These are phyloP conservation scores for Alternaria triticina DNA, from an alignment of 2,329 filamentous ascomycete genomes.

Conservation along the genomic window DNA sequence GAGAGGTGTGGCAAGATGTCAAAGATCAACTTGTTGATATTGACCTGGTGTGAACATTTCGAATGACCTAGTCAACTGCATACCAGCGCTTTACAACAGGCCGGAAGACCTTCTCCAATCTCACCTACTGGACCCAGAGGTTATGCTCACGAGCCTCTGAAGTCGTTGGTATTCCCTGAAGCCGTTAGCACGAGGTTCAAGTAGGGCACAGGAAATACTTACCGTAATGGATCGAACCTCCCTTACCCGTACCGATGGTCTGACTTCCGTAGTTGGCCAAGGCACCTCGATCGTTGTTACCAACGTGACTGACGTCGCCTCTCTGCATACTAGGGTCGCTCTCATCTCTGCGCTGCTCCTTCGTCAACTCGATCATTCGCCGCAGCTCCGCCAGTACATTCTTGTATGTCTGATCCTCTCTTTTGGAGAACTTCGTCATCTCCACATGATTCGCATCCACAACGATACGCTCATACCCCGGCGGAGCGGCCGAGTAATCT, in stretches of 20 bases:
- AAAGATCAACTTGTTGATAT: neutral
- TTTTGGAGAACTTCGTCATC: neutral
- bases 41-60: neutral
- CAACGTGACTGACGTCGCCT: neutral
- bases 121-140: neutral
- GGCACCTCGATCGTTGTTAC: neutral
- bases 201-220: neutral
- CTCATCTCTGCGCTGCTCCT: neutral
- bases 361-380: neutral
- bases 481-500: neutral
- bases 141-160: neutral
- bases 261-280: neutral
- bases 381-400: neutral
- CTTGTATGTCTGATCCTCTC: neutral
- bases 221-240: neutral
- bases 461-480: neutral
- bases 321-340: neutral
- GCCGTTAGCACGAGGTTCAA: neutral
- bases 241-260: neutral
- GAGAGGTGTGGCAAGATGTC: neutral
- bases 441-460: neutral
- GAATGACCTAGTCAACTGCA: neutral
- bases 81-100: neutral
- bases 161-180: neutral
- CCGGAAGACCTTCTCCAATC: neutral